Evolutionary conservation across 345 rosid genomes (phyloP), one percentile per base, ranked within the genome.

Genomic region (Gossypium turneri): DNA sequence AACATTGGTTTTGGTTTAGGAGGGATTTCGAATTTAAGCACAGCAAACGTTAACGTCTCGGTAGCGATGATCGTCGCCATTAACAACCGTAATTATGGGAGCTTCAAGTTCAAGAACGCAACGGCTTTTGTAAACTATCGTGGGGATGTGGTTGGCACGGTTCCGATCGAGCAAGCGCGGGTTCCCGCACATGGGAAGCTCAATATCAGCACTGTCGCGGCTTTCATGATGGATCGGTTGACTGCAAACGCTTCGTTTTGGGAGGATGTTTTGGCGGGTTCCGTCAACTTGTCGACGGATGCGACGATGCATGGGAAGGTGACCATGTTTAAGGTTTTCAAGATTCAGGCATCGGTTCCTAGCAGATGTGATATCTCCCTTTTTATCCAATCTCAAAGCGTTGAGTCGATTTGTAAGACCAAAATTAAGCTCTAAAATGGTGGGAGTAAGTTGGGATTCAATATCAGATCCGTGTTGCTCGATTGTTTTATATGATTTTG

Each of bases 41-140:
- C 83, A n/a, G 4, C 29, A 16, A 69, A 69, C 15, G 58, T 24
- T 9, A 69, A 16, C 52, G 15, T 48, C 3, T 10, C 68, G 3
- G 0, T 85, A 27, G 53, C 50, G 41, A 70, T 83, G 75, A 7
- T 84, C 3, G 29, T 88, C 22, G 71, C 81, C 2, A 67, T 88
- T 17, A 66, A 69, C 34, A 86, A 83, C 53, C 86, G 80, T 1
- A 88, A 86, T 56, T 80, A 88, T 19, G 89, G 87, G 0, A 70
- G 81, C 25, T 88, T 86, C 70, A 67, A 76, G 81, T 86, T 56
- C 80, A 1, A 20, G 47, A 80, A 79, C 78, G 45, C 81, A 5
- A 80, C 65, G 1, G 80, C 76, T 4, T 61, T 64, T 8, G 51
- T 88, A 11, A 47, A 76, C 17, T 86, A 79, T 59, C 85, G 58